These are phyloP conservation scores for Apophysomyces sp. DNA, from an alignment of 371 early-diverging fungal species.

Conservation along the genomic window DNA sequence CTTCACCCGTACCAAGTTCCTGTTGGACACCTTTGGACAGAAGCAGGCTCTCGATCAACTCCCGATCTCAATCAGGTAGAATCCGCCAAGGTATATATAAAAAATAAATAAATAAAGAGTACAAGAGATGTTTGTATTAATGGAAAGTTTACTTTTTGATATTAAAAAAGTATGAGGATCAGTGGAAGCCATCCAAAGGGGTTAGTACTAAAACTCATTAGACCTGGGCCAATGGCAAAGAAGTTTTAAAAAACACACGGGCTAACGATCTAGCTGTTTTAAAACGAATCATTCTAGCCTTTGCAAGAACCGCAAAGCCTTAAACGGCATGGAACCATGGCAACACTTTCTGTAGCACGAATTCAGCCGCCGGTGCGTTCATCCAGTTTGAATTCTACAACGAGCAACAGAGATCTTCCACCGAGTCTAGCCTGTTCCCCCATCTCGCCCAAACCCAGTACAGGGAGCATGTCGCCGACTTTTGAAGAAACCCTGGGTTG, in stretches of 20 bases:
- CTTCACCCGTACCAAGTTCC: neutral
- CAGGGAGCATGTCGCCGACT: neutral
- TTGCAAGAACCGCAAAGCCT: neutral
- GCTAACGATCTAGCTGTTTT: neutral
- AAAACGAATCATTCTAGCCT: neutral
- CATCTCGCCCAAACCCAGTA: neutral
- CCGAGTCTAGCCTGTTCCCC: neutral
- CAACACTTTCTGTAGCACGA: neutral
- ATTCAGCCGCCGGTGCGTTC: slow-evolving; percentile 13
- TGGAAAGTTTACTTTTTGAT: too few species aligned
- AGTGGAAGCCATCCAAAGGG: neutral
- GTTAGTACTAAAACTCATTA: too few species aligned
- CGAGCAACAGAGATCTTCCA: neutral
- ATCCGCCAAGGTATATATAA: too few species aligned
- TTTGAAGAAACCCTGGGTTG: slow-evolving; percentile 3
- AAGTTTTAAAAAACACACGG: neutral
- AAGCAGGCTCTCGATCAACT: neutral
- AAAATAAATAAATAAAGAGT: neutral
- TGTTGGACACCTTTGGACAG: neutral
- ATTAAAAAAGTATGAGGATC: too few species aligned
- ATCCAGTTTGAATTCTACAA: slow-evolving; percentile 7
- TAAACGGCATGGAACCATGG: slow-evolving; percentile 3
- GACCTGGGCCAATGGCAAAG: neutral
- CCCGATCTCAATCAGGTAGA: neutral
- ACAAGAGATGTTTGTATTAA: neutral